Evolutionary conservation across 768 basidiomycete species (phyloP), one percentile per base, ranked within the genome.

Genomic region (Boletus vermiculosoides): DNA sequence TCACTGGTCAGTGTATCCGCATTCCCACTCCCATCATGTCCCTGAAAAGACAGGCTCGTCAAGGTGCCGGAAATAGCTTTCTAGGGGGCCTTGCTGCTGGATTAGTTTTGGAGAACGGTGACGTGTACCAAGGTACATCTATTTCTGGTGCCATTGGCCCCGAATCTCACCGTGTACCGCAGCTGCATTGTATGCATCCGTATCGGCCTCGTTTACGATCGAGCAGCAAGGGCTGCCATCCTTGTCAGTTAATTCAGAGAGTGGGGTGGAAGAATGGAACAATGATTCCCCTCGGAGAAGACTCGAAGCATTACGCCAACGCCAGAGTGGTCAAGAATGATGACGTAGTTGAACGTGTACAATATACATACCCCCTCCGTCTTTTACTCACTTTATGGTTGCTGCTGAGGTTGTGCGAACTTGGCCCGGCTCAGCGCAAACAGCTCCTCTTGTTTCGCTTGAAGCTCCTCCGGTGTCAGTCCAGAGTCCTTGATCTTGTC

Each of bases 61-160:
- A 60, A 92, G 91, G 94, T 44, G 93, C 92, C n/a, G 94, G 94
- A 16, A 96, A 96, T 70, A 81, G 84, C 57, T 96, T 95, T 71
- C 77, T 95, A 23, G 92, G 92, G 15, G 92, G 92, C 7, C 77
- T 94, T 15, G 84, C 84, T 12, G 92, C 90, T 20, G 92, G 92
- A 0, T 68, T 94, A 50, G 60, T 73, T 20, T 63, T 84, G 50
- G 74, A 80, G 44, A 65, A 78, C 40, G 83, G 81, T 2, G 80
- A 92, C 66, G 69, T 90, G n/a, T 78, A 78, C 48, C 74, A 84
- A 78, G 90, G 93, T 92, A 56, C 56, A 73, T 69, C 23, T 54
- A 28, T 55, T 44, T 59, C 40, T 48, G 54, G 55, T 48, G n/a
- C 23, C 59, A 15, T 36, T 9, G 33, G 20, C 25, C 44, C 42